These are phyloP conservation scores for Penicillium silybi DNA, from an alignment of 495 filamentous ascomycete genomes.

Conservation along the genomic window DNA sequence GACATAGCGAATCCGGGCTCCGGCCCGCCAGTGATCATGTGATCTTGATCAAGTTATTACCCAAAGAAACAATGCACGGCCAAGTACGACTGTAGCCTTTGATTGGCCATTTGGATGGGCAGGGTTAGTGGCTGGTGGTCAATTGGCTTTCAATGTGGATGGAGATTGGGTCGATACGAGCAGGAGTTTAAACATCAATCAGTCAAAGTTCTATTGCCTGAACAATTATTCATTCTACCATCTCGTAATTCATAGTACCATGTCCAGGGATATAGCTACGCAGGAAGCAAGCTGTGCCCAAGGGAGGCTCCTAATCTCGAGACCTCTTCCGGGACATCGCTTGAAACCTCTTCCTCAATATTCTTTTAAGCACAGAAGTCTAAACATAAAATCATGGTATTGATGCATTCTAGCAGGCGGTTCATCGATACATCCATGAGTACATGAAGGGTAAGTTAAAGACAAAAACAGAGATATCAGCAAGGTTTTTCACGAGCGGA, in stretches of 20 bases:
- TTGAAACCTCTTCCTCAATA: too few species aligned
- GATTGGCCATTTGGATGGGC: background rate
- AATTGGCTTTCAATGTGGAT: background rate
- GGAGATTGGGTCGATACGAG: background rate
- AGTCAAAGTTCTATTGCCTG: background rate
- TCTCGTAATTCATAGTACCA: background rate
- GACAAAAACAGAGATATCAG: slow-evolving; percentile 7
- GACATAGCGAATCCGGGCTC: background rate
- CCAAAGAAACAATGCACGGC: background rate
- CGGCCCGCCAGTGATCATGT: background rate
- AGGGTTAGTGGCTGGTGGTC: background rate
- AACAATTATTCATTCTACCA: background rate
- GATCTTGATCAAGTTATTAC: background rate
- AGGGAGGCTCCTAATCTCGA: too few species aligned
- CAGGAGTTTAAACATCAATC: background rate
- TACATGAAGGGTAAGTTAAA: background rate
- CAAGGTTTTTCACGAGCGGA: slow-evolving; percentile 14
- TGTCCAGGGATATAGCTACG: background rate
- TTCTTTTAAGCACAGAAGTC: too few species aligned
- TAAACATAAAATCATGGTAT: background rate
- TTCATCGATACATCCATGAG: slow-evolving; percentile 2
- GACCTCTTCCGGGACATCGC: too few species aligned
- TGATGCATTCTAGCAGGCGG: slow-evolving; percentile 1
- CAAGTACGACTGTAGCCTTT: background rate
- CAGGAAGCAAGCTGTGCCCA: too few species aligned